Conservation (phyloP, 768 basidiomycete species). For the Lactifluus rugatus region DNA sequence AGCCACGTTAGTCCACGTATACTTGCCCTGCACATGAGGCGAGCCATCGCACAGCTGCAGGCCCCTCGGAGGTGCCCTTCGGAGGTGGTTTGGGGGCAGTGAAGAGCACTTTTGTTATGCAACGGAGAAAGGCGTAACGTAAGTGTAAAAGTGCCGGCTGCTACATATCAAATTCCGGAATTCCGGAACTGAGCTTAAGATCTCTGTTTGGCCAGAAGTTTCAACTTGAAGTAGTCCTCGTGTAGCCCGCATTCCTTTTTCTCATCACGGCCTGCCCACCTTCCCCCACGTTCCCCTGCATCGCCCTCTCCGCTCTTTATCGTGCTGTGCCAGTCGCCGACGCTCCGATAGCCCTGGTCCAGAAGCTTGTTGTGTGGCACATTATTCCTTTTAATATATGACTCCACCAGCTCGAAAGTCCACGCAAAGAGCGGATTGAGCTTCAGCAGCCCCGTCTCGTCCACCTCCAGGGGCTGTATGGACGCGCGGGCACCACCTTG, state of each 20-base stretch:
- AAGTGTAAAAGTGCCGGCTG: no score
- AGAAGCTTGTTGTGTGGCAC: constrained; percentile 87
- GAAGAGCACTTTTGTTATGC: no score
- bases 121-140: no score
- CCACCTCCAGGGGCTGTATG: constrained; percentile 81
- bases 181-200: background rate
- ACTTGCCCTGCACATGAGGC: constrained; percentile 8
- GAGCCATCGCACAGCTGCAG: background rate
- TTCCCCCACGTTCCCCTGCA: constrained; percentile 69
- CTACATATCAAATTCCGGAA: background rate
- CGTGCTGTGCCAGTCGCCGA: constrained; percentile 98
- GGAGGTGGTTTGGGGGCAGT: background rate
- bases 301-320: constrained; percentile 59
- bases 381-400: constrained; percentile 68
- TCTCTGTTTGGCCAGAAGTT: constrained; percentile 23
- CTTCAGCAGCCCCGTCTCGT: constrained; percentile 83
- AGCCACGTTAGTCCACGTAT: background rate
- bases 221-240: constrained; percentile 79
- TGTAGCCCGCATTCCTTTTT: constrained; percentile 98
- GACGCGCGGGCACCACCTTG: constrained; percentile 86
- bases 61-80: background rate
- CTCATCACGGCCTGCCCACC: constrained; percentile 76
- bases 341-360: constrained; percentile 84
- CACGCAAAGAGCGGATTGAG: constrained; percentile 89
- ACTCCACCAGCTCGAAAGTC: constrained; percentile 76